Conservation (phyloP, 75 land plant genomes). For the Sequoia sempervirens region DNA sequence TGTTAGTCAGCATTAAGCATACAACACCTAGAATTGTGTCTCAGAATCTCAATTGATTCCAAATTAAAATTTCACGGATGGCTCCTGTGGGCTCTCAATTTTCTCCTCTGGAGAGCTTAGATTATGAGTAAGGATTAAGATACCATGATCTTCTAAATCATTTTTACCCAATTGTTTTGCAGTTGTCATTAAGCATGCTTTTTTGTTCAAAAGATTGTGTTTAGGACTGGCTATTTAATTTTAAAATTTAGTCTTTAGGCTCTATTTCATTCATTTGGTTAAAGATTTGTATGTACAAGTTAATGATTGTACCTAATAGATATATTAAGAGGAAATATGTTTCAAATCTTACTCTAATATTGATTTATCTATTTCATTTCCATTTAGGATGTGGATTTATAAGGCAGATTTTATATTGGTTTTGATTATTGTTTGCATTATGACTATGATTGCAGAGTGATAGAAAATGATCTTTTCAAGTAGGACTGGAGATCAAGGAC, state of each 20-base stretch:
- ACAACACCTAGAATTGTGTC: too few species aligned
- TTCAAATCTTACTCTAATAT: not conserved
- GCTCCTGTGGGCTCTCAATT: conserved; percentile 75
- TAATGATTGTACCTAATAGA: not conserved
- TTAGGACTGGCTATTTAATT: not conserved
- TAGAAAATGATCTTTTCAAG: conserved; percentile 79
- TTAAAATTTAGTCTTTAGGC: not conserved
- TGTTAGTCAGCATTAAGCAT: too few species aligned
- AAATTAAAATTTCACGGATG: conserved; percentile 30
- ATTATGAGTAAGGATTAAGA: conserved; percentile 58
- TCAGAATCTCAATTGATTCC: not conserved
- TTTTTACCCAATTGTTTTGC: too few species aligned
- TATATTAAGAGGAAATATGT: not conserved
- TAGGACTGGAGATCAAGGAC: conserved; percentile 88
- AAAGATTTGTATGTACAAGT: not conserved
- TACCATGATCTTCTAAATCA: not conserved
- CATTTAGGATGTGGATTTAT: not conserved
- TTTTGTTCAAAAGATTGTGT: not conserved
- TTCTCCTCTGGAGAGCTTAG: conserved; percentile 75
- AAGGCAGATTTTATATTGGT: not conserved
- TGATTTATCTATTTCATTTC: not conserved
- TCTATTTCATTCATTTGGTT: not conserved
- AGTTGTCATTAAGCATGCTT: not conserved
- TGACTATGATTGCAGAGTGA: conserved; percentile 37
- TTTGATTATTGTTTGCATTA: not conserved